A percentile compares a stretch with the other conserved stretches of the same genome.
phyloP scores from a whole-genome alignment of 805 yeast genomes.

The Wickerhamiella vanderwaltii region DNA sequence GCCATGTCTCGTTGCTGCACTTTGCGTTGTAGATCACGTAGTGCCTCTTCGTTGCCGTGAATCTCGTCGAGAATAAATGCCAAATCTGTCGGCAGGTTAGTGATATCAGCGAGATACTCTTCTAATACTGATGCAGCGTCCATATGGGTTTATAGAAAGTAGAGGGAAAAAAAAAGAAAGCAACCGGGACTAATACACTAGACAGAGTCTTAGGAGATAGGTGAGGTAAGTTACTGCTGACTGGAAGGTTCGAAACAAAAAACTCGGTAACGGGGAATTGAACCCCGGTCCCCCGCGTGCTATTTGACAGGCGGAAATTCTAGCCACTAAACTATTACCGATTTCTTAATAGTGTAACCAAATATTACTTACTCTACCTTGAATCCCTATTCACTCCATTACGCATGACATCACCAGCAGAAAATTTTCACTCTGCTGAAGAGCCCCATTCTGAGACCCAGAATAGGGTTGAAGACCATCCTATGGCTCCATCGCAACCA shows the following conservation, averaged over 20 bases:
- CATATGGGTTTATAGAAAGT: slow-evolving; percentile 33
- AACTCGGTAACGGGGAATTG: slow-evolving; percentile 11
- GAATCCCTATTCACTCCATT: no score
- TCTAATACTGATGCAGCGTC: slow-evolving; percentile 82
- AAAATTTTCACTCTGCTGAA: no score
- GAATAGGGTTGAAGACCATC: no score
- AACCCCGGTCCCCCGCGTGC: slow-evolving; percentile 21
- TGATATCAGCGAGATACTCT: slow-evolving; percentile 47
- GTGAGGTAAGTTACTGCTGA: neutral
- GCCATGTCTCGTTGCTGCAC: slow-evolving; percentile 63
- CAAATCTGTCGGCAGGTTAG: slow-evolving; percentile 80
- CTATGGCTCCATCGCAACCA: no score
- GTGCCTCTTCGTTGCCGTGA: slow-evolving; percentile 50
- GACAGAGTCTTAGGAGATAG: neutral
- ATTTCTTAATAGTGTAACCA: slow-evolving; percentile 13
- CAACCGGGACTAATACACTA: neutral
- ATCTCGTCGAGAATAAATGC: slow-evolving; percentile 71
- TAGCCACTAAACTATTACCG: slow-evolving; percentile 29
- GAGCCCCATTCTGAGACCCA: no score
- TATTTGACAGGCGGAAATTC: slow-evolving; percentile 30
- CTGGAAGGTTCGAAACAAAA: no score
- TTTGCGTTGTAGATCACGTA: slow-evolving; percentile 54
- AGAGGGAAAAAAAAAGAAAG: neutral
- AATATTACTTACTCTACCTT: no score
- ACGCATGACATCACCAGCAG: no score